A percentile compares a stretch with the other conserved stretches of the same genome.
Evolutionary conservation across 2,329 filamentous ascomycete genomes (phyloP).

Genomic region (Macrophomina tecta): DNA sequence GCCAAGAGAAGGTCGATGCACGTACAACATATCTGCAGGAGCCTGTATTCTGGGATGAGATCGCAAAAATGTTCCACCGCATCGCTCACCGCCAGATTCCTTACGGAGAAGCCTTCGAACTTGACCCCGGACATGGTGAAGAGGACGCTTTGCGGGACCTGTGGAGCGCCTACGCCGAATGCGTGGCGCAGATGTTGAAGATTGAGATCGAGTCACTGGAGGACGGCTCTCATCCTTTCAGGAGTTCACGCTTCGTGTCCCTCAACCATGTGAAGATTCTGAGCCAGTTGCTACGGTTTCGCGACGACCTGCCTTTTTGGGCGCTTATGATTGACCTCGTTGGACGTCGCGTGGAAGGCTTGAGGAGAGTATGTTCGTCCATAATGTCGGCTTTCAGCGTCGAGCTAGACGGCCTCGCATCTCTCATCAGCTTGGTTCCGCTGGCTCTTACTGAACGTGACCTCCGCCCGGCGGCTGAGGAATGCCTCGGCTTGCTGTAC

Average conservation of each 20-base stretch:
- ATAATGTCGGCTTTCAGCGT: slow-evolving; percentile 13
- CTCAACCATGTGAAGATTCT: slow-evolving; percentile 14
- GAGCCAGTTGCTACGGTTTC: not conserved
- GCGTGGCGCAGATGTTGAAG: slow-evolving; percentile 20
- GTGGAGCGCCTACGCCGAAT: slow-evolving; percentile 9
- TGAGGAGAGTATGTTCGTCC: not conserved
- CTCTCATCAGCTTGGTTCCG: slow-evolving; percentile 8
- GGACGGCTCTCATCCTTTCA: not conserved
- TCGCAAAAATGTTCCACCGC: slow-evolving; percentile 38
- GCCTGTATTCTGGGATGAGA: slow-evolving; percentile 43
- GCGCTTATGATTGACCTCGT: slow-evolving; percentile 11
- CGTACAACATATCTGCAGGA: slow-evolving; percentile 35
- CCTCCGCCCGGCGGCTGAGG: slow-evolving; percentile 11
- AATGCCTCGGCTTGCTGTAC: not conserved
- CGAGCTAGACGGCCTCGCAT: not conserved
- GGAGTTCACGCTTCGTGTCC: slow-evolving; percentile 9
- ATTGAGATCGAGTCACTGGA: slow-evolving; percentile 8
- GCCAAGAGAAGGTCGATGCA: not conserved
- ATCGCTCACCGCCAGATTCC: slow-evolving; percentile 33
- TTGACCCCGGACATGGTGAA: slow-evolving; percentile 2
- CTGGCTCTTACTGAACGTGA: slow-evolving; percentile 16
- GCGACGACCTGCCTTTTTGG: slow-evolving; percentile 23
- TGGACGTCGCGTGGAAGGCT: not conserved
- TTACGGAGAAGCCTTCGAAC: slow-evolving; percentile 31
- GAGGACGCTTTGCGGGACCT: slow-evolving; percentile 20